Conservation (phyloP, 2,329 filamentous ascomycete genomes). For the Periconia sp. region DNA sequence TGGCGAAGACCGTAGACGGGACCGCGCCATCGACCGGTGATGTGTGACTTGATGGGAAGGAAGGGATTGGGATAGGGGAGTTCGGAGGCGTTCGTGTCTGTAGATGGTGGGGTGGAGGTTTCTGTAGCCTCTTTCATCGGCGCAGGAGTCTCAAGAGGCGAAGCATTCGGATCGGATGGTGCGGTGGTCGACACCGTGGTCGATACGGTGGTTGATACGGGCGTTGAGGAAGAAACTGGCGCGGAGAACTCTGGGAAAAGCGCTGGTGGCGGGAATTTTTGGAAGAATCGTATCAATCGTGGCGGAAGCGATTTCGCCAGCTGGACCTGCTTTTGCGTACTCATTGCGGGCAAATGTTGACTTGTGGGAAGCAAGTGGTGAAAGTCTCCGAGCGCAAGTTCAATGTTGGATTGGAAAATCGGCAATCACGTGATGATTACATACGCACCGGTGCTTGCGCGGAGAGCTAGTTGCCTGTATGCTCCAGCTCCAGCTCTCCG, state of each 20-base stretch:
- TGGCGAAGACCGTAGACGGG: constrained; percentile 80
- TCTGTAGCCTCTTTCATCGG: constrained; percentile 11
- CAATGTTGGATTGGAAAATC: constrained; percentile 11
- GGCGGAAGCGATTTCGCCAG: constrained; percentile 74
- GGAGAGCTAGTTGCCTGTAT: constrained; percentile 12
- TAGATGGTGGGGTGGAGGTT: constrained; percentile 16
- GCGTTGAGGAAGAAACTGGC: constrained; percentile 1
- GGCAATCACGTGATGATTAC: constrained; percentile 17
- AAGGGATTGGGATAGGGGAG: constrained; percentile 74
- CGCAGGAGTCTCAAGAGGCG: constrained; percentile 33
- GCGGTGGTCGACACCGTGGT: constrained; percentile 25
- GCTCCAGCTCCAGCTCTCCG: constrained; percentile 17
- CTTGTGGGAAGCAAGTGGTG: constrained; percentile 2
- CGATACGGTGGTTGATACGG: constrained; percentile 19
- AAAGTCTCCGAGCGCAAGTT: background rate
- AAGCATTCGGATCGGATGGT: constrained; percentile 43
- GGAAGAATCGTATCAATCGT: constrained; percentile 82
- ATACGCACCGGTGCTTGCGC: no score
- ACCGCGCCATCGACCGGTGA: constrained; percentile 80
- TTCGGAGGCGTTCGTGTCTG: constrained; percentile 35
- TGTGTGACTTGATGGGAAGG: constrained; percentile 72
- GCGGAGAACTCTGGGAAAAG: constrained; percentile 42
- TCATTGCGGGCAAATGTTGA: constrained; percentile 23
- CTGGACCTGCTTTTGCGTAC: constrained; percentile 42
- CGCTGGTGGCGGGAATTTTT: constrained; percentile 75